Base-by-base conservation (phyloP, 225 moss, liverwort and hornwort genomes). In the Pseudoscleropodium purum region DNA sequence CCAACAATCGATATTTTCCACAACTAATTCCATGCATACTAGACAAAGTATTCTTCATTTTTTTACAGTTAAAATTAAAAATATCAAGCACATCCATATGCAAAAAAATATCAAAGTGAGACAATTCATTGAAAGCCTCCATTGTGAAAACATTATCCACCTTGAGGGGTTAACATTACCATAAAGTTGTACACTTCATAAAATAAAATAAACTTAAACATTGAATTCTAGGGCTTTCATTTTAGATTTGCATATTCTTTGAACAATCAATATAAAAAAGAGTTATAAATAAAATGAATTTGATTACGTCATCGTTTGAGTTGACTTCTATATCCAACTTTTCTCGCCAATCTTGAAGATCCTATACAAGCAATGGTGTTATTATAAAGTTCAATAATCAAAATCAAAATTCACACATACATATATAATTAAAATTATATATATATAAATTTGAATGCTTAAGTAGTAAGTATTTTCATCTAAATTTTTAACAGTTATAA, bases 301-400 rank as follows among this genome's bases (percentile, higher is more conserved):
- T 57, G 4, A 31, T 81, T 23, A 95, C 95, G 82, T 95, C 91
- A 39, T 96, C 90, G 49, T 94, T 91, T 6, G 92, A 92, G 9
- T 92, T 91, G 29, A 95, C 93, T 84, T 98, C 95, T 69, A 89
- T 89, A 72, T 95, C 95, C 10, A 98, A 91, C 68, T 96, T 97
- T 10, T 93, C 94, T 60, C 73, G 90, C 98, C 97, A 98, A 65
- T 96, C 93, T 67, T 96, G 90, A 36, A 98, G 92, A 79, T 96
- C 96, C 96, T 97, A 92, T 49, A 45, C 4, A 62, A 68, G 3
- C 5, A 39, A 62, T 61, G 4, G 5, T 72, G 25, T 36, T 81
- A 45, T 27, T 29, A 27, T 17, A 15, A 36, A 6, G 8, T 61
- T n/a, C 1, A 36, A 27, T 39, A 31, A 2, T 17, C 8, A 4